A percentile compares a stretch with the other conserved stretches of the same genome.
phyloP scores from a whole-genome alignment of 139 green algal species.

The Deuterostichococcus epilithicus region DNA sequence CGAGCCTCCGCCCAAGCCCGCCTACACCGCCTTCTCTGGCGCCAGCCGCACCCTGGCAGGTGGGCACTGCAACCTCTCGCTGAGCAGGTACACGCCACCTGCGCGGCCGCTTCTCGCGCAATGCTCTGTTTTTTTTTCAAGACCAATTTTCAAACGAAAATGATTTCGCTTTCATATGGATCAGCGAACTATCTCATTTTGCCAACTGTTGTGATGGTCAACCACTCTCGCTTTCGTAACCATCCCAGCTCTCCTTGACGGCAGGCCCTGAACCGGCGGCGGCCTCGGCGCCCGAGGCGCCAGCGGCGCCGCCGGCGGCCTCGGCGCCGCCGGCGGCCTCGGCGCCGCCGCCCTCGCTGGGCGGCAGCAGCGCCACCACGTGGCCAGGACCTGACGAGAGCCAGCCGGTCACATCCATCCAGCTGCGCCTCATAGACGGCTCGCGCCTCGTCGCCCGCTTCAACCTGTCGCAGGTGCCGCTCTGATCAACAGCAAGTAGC shows the following conservation, averaged over 20 bases:
- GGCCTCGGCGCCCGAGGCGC: conserved; percentile 5
- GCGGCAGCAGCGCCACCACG: background rate
- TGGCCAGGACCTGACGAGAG: conserved; percentile 73
- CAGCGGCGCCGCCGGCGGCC: conserved; percentile 5
- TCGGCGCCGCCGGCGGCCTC: conserved; percentile 5
- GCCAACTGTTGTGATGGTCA: background rate
- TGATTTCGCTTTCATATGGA: background rate
- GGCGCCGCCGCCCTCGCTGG: background rate
- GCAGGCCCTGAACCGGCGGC: background rate
- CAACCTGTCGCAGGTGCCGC: conserved; percentile 70
- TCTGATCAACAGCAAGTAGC: too few species aligned
- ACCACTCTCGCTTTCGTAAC: background rate
- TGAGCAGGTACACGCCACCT: too few species aligned
- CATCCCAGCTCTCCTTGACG: background rate
- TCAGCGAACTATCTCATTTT: background rate
- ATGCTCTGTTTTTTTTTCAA: too few species aligned
- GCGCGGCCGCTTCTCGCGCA: background rate
- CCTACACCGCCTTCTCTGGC: conserved; percentile 65
- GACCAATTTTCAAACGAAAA: too few species aligned
- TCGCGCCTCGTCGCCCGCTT: conserved; percentile 76
- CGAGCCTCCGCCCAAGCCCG: conserved; percentile 39
- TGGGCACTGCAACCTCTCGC: too few species aligned
- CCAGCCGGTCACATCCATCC: conserved; percentile 73
- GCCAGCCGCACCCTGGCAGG: conserved; percentile 50
- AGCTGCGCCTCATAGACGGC: conserved; percentile 82